Base-by-base conservation (phyloP, 805 yeast species). In the Nakazawaea peltata region DNA sequence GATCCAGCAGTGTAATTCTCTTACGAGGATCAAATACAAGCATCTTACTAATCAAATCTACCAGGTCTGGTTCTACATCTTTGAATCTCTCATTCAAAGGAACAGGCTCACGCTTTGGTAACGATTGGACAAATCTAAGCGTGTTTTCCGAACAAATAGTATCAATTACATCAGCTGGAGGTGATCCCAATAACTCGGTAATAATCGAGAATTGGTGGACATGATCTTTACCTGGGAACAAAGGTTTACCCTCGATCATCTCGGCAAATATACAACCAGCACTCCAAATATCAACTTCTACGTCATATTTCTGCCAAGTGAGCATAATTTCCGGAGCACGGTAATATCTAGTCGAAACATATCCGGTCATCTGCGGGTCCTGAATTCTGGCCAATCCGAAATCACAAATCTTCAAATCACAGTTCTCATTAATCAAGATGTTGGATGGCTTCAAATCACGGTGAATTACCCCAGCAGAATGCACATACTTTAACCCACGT, bases 361-460 rank as follows among this genome's bases (percentile, higher is more conserved):
- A 90, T 8, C 97, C 98, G 1, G 97, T 90, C 98, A 90, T 90
- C 57, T 90, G 97, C 11, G 97, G 96, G 61, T 90, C 98, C 65
- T 90, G 97, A 52, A 90, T 83, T 54, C 98, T 74, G 23, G 97
- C 97, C 41, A 90, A 67, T 16, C 98, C 98, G 56, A 90, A 90
- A 60, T 92, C 98, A 63, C 97, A 90, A 33, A 90, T 85, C 56
- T 90, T 90, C 51, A 90, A 69, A 59, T 90, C 97, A 61, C 98
- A 90, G 57, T 90, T 95, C 8, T 96, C 96, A 54, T 90, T 90
- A 36, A 90, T 94, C 39, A 90, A 67, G 27, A 90, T 57, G 53
- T 90, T 90, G 2, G 96, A 94, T 2, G 98, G 98, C 57, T 92
- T 90, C 49, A 90, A 67, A 58, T 90, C 97, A 40, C 98, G 74